Evolutionary conservation across 2,329 filamentous ascomycete species (phyloP), one percentile per base, ranked within the genome.

Genomic region (Alternaria arbusti): DNA sequence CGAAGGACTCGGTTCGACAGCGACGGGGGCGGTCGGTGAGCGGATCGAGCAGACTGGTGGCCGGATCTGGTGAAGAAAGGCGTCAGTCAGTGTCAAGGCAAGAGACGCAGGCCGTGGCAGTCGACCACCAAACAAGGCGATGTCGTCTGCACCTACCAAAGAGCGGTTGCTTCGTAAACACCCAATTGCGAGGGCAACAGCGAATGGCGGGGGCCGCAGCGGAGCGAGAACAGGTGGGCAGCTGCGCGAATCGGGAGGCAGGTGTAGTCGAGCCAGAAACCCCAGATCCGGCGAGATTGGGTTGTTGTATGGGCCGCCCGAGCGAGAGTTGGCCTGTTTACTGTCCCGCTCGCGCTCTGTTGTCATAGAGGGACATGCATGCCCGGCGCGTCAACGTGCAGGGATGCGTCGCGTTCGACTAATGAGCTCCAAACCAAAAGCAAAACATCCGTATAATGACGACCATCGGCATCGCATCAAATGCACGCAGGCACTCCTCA

Each of bases 321-420:
- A 22, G 44, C 43, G 51, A 13, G 45, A 51, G 45, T 46, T 51
- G 26, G 54, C 45, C 28, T 61, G 61, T 66, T 66, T 67, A 62
- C 59, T 63, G 36, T 57, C 56, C 59, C 60, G 54, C 52, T 43
- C 54, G 36, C 60, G 54, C 51, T 64, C 59, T 51, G 69, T 71
- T 70, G 66, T 70, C 62, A 67, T 64, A 54, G 69, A 61, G 63
- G 54, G 67, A 60, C 57, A 56, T 56, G 66, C 68, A 64, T 67
- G 68, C 26, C 56, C 52, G 68, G 68, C 66, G 68, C 62, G 66
- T 70, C 49, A 68, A 47, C 26, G 54, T 63, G 64, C 68, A 68
- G 64, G 69, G 66, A 65, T 67, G 17, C 20, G 17, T 43, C 55
- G 64, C 66, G 59, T 67, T 61, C 56, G 20, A 49, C 45, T 44